Base-by-base conservation (phyloP, 75 land plant genomes). In the Pinus albicaulis region DNA sequence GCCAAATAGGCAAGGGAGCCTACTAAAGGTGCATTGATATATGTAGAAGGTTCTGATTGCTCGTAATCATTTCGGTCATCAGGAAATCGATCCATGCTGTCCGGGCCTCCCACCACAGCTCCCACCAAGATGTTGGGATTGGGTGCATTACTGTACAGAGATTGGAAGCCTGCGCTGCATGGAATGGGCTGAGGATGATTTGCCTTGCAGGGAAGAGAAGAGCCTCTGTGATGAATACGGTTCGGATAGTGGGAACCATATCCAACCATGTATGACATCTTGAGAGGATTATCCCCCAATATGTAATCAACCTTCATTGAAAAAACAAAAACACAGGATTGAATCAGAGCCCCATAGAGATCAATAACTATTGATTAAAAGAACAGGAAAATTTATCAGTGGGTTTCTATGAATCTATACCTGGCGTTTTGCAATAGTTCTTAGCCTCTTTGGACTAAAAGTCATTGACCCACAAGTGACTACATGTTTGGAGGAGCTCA, bases 201-300 rank as follows among this genome's bases (percentile, higher is more conserved):
- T 0, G 80, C 65, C 3, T 85, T 44, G 24, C 91, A 91, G 0
- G 95, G 98, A 28, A 97, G 78, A 0, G 99, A 97, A 1, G 98
- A 86, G 15, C 89, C 98, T 55, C 99, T 77, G 88, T 97, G 99
- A 82, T 97, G 99, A 59, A 95, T 82, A 55, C 90, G 81, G 72
- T 80, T 81, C 19, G 99, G 98, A 80, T 82, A 97, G 22, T 83
- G 79, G 12, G 59, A 59, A 4, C 99, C 93, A 72, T 93, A 97
- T 0, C 99, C 99, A n/a, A 97, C 98, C 99, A 97, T 95, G 89
- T 92, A 97, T 11, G 98, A 92, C 91, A 92, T 89, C 53, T 65
- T 81, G 76, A 76, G 56, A 1, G 99, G 99, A 78, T 97, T 97
- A 70, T 81, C 83, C 3, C 99, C 99, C 20, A 97, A 76, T 11